phyloP scores from a whole-genome alignment of 164 flowering plant species.

The Pachysandra terminalis region DNA sequence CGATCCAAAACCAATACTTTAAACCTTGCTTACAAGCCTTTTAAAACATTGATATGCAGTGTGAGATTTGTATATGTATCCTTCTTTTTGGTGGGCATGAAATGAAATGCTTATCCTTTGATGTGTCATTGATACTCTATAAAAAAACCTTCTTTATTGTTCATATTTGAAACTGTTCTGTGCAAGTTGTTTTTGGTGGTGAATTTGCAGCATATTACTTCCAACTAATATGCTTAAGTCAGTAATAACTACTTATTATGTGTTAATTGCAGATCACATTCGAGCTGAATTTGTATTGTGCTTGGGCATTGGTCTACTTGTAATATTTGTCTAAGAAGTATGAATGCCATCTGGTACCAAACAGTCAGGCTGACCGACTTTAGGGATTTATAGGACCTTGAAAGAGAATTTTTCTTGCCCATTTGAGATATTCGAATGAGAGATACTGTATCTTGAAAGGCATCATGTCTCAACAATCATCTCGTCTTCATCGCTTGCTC shows the following conservation, averaged over 20 bases:
- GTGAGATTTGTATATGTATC: too few relatives aligned
- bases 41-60: too few relatives aligned
- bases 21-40: too few relatives aligned
- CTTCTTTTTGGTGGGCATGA: too few relatives aligned
- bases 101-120: too few relatives aligned
- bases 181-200: too few relatives aligned
- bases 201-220: too few relatives aligned
- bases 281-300: not conserved
- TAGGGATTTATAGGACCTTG: not conserved
- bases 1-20: too few relatives aligned
- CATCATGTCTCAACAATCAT: slow-evolving; percentile 84
- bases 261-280: not conserved
- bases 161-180: too few relatives aligned
- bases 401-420: slow-evolving; percentile 7
- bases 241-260: not conserved
- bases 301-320: not conserved
- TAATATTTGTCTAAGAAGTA: not conserved
- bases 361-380: not conserved
- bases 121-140: too few relatives aligned
- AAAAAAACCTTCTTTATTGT: too few relatives aligned
- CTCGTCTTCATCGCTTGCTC: slow-evolving; percentile 87
- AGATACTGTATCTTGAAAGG: slow-evolving; percentile 16
- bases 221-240: too few relatives aligned
- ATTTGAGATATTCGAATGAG: slow-evolving; percentile 22
- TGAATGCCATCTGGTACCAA: not conserved